phyloP scores from a whole-genome alignment of 768 basidiomycete species.

The Suillus subalutaceus region DNA sequence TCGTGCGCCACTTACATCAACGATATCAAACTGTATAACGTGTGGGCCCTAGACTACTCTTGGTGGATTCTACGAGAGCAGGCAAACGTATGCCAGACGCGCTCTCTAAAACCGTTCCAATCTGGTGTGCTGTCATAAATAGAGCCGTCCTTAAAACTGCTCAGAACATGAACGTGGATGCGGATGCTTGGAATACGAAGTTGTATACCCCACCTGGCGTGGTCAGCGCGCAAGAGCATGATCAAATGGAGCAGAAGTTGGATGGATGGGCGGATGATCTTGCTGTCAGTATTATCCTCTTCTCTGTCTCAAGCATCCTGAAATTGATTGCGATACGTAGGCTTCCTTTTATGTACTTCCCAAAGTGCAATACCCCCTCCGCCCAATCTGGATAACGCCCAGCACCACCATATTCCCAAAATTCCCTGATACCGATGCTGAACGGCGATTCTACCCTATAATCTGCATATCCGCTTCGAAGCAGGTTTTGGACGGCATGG shows the following conservation, averaged over 20 bases:
- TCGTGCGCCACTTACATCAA: background rate
- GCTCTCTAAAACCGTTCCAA: constrained; percentile 88
- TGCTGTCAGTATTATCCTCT: constrained; percentile 47
- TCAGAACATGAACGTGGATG: constrained; percentile 1
- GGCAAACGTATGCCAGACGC: constrained; percentile 96
- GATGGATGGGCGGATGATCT: constrained; percentile 72
- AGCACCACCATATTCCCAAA: constrained; percentile 55
- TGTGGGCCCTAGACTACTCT: constrained; percentile 55
- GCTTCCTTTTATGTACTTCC: constrained; percentile 74
- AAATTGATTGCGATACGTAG: constrained; percentile 37
- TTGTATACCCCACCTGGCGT: constrained; percentile 73
- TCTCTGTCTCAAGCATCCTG: background rate
- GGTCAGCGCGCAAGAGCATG: constrained; percentile 77
- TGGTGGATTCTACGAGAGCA: constrained; percentile 91
- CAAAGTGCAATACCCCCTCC: constrained; percentile 60
- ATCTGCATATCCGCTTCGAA: constrained; percentile 88
- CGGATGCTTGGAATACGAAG: constrained; percentile 51
- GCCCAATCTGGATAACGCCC: constrained; percentile 90
- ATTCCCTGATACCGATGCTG: constrained; percentile 21
- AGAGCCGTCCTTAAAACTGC: constrained; percentile 44
- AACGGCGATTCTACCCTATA: constrained; percentile 60
- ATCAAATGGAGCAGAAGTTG: constrained; percentile 70
- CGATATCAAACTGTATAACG: constrained; percentile 9
- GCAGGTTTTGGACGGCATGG: constrained; percentile 59
- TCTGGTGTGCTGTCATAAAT: constrained; percentile 94